Base-by-base conservation (phyloP, 257 asterid genomes). In the Nicotiana otophora region DNA sequence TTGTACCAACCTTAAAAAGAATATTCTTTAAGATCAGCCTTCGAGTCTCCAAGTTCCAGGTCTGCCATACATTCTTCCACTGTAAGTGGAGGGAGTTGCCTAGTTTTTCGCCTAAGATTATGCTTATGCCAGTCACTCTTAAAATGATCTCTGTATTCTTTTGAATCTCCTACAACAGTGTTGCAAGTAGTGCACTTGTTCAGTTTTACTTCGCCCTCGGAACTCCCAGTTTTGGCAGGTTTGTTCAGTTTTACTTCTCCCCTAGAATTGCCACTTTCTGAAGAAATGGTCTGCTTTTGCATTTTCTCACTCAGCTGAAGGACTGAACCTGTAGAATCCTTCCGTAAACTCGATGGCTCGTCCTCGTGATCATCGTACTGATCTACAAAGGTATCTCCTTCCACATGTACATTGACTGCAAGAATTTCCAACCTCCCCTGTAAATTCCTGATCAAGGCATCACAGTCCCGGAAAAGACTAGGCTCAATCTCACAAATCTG, bases 41-140 rank as follows among this genome's bases (percentile, higher is more conserved):
- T 93, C 0, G 97, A 88, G 88, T 96, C 95, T 1, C 58, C 89
- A 42, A 91, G 75, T 15, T 92, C 97, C 86, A 90, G 14, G 81
- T 96, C 99, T 20, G 87, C 92, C 84, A 84, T 48, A 84, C 99
- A 93, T 87, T 96, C 98, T 48, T 94, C 98, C 19, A 93, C 93
- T 64, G 93, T 84, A 64, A 96, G 95, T 46, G 99, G 98, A 81
- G 94, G 89, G 26, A 96, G 98, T 78, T 93, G 95, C 87, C 92
- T 89, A 19, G 93, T 93, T 83, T 96, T 96, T 51, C 98, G 87
- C 91, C 93, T 90, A 28, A 94, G 85, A 78, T 94, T 96, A 70
- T 95, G 98, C 82, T 93, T 96, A 86, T 96, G 98, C 98, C 99
- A 96, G 4, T 96, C 99, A 46, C 98, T 91, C 94, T 96, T 96